Evolutionary conservation across 2,329 filamentous ascomycete genomes (phyloP).

Genomic region (Colletotrichum destructivum): DNA sequence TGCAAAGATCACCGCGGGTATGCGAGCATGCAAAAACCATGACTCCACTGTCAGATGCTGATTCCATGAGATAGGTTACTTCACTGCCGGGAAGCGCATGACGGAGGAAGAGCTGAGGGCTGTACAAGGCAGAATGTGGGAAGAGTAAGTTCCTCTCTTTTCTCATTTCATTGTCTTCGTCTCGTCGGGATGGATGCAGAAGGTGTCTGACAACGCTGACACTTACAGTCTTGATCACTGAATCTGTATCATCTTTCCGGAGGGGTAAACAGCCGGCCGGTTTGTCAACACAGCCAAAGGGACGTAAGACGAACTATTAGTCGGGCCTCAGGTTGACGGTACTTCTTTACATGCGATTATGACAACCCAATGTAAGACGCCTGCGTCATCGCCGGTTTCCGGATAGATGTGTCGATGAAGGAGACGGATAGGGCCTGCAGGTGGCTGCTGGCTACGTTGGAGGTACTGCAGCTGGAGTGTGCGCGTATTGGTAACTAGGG

Average conservation of each 20-base stretch:
- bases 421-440: not conserved
- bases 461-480: not conserved
- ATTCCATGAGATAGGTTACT: slow-evolving; percentile 67
- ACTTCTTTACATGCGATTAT: slow-evolving; percentile 22
- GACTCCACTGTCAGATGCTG: not conserved
- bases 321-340: not conserved
- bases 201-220: slow-evolving; percentile 13
- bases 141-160: slow-evolving; percentile 71
- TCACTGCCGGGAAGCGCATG: slow-evolving; percentile 92
- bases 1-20: slow-evolving; percentile 96
- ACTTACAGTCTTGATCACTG: slow-evolving; percentile 59
- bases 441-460: not conserved
- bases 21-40: slow-evolving; percentile 50
- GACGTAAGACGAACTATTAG: not conserved
- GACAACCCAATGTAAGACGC: slow-evolving; percentile 6
- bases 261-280: not conserved
- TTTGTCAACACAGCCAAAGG: not conserved
- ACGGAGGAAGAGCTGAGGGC: slow-evolving; percentile 87
- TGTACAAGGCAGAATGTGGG: slow-evolving; percentile 93
- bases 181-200: not conserved
- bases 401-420: slow-evolving; percentile 11
- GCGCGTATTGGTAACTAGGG: not conserved
- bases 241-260: not conserved
- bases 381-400: slow-evolving; percentile 7
- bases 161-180: not conserved